A percentile compares a stretch with the other conserved stretches of the same genome.
These are phyloP conservation scores for Articulospora tetracladia DNA, from an alignment of 495 filamentous ascomycete species.

Conservation along the genomic window DNA sequence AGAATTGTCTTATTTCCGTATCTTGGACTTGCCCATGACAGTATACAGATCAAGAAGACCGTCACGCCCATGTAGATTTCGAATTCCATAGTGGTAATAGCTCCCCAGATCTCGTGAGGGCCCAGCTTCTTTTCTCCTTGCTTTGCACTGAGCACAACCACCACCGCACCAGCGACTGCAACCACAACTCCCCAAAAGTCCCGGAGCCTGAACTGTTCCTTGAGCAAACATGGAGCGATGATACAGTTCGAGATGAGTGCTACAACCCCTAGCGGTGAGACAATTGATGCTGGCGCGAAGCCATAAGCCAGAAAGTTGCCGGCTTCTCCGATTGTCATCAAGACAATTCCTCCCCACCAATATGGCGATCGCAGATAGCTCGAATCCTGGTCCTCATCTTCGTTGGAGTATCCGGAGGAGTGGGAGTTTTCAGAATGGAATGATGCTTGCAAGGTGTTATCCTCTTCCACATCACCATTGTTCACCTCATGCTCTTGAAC, in stretches of 20 bases:
- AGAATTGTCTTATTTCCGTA: constrained; percentile 84
- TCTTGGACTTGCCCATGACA: constrained; percentile 77
- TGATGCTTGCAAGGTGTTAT: constrained; percentile 44
- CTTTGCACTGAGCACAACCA: constrained; percentile 89
- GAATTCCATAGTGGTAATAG: constrained; percentile 87
- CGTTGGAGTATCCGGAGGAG: constrained; percentile 30
- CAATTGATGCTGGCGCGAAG: constrained; percentile 97
- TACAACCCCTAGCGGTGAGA: constrained; percentile 93
- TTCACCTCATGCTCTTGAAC: constrained; percentile 21
- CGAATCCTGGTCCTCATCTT: constrained; percentile 18
- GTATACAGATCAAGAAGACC: constrained; percentile 59
- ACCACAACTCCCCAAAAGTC: constrained; percentile 87
- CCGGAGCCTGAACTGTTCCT: constrained; percentile 79
- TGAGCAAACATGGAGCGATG: constrained; percentile 88
- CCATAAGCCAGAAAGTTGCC: constrained; percentile 98
- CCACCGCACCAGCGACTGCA: constrained; percentile 82
- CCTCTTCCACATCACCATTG: constrained; percentile 32
- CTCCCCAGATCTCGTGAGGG: constrained; percentile 82
- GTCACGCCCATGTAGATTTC: constrained; percentile 84
- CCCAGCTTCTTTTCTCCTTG: constrained; percentile 86
- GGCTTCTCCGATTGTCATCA: constrained; percentile 90
- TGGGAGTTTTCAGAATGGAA: constrained; percentile 39
- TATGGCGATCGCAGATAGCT: constrained; percentile 82
- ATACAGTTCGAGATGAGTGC: constrained; percentile 94
- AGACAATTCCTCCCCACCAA: constrained; percentile 89